A percentile compares a stretch with the other conserved stretches of the same genome.
These are phyloP conservation scores for Fusarium siculi DNA, from an alignment of 2,329 filamentous ascomycete genomes.

Conservation along the genomic window DNA sequence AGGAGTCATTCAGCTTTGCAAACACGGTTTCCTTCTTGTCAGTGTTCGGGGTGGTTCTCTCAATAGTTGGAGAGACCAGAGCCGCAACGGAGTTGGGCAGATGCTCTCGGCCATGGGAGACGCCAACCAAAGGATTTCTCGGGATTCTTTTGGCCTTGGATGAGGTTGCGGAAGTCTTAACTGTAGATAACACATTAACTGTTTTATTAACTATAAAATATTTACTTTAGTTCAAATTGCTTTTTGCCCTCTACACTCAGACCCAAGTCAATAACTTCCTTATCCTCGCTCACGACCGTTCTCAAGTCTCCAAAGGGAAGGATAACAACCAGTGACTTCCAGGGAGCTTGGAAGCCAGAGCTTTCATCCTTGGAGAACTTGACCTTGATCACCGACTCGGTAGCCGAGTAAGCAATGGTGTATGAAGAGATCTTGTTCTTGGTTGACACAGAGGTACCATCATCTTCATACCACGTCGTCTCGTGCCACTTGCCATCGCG, in stretches of 20 bases:
- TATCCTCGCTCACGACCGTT: background rate
- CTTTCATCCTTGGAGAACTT: slow-evolving; percentile 46
- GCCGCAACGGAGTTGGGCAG: too few species aligned
- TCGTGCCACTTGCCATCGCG: slow-evolving; percentile 41
- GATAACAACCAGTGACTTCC: slow-evolving; percentile 48
- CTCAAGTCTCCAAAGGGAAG: slow-evolving; percentile 47
- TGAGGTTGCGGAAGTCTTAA: too few species aligned
- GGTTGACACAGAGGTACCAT: slow-evolving; percentile 48
- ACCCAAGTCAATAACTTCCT: background rate
- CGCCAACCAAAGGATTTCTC: too few species aligned
- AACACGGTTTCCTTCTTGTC: too few species aligned
- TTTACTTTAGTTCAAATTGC: background rate
- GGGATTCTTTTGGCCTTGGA: too few species aligned
- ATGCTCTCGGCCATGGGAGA: too few species aligned
- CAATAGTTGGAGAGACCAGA: too few species aligned
- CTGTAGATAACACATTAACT: too few species aligned
- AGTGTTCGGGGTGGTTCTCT: too few species aligned
- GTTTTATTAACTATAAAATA: too few species aligned
- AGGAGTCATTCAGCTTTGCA: too few species aligned
- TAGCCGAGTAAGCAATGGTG: slow-evolving; percentile 43
- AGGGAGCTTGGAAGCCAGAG: slow-evolving; percentile 49
- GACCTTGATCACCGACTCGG: slow-evolving; percentile 37
- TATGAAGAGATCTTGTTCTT: slow-evolving; percentile 50
- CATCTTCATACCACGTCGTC: slow-evolving; percentile 52
- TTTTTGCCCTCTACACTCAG: slow-evolving; percentile 1